These are phyloP conservation scores for Taxawa tesnikishii DNA, from an alignment of 2,329 filamentous ascomycete genomes.

Conservation along the genomic window DNA sequence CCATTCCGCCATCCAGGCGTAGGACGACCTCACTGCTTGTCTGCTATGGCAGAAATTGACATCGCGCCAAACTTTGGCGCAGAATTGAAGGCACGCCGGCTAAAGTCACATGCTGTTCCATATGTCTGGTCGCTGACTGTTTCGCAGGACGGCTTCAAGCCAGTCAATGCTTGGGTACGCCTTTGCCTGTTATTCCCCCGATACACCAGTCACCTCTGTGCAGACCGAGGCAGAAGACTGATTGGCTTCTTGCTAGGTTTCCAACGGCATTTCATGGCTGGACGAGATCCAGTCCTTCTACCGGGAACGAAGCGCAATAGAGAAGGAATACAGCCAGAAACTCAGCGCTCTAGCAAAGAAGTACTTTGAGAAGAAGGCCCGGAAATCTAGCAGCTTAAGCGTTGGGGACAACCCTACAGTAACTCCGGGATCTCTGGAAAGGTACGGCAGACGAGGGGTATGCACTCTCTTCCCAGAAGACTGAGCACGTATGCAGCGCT, in stretches of 20 bases:
- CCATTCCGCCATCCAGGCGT: too few species aligned
- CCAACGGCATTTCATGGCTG: slow-evolving; percentile 82
- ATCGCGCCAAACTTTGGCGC: slow-evolving; percentile 77
- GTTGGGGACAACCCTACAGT: slow-evolving; percentile 87
- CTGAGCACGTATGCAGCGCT: slow-evolving; percentile 43
- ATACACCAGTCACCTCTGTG: too few species aligned
- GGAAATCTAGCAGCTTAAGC: slow-evolving; percentile 74
- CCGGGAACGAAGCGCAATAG: slow-evolving; percentile 82
- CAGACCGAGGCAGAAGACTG: not conserved
- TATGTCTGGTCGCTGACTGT: slow-evolving; percentile 8
- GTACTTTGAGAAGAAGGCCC: slow-evolving; percentile 94
- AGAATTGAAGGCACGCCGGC: slow-evolving; percentile 67
- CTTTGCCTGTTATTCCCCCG: not conserved
- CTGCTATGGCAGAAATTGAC: slow-evolving; percentile 67
- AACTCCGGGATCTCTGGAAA: slow-evolving; percentile 91
- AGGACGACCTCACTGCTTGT: too few species aligned
- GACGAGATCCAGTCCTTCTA: slow-evolving; percentile 97
- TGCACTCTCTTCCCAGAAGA: not conserved
- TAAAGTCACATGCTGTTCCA: not conserved
- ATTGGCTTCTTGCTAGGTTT: slow-evolving; percentile 31
- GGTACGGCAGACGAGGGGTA: slow-evolving; percentile 33
- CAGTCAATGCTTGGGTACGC: slow-evolving; percentile 74
- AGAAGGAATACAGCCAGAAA: slow-evolving; percentile 92
- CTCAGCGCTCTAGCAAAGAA: slow-evolving; percentile 82
- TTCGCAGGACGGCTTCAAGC: slow-evolving; percentile 83